Conservation (phyloP, 768 basidiomycete species). For the Tremella fuciformis region DNA sequence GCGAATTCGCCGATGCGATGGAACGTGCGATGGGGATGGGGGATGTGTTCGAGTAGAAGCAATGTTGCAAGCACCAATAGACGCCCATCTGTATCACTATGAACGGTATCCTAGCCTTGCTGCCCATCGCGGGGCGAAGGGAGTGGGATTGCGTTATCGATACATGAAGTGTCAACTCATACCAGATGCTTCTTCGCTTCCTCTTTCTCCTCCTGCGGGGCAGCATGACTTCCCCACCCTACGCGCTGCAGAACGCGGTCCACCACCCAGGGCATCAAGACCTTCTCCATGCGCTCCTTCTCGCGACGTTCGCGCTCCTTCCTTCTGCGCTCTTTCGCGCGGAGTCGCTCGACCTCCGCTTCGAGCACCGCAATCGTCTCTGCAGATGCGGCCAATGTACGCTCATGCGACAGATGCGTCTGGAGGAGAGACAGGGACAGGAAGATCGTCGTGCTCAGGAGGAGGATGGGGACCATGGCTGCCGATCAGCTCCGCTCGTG, state of each 20-base stretch:
- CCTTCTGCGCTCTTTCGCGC: conserved; percentile 17
- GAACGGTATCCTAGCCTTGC: too few species aligned
- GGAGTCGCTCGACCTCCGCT: conserved; percentile 29
- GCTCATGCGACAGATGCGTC: conserved; percentile 49
- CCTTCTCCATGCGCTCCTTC: conserved; percentile 42
- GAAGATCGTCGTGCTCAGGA: conserved; percentile 46
- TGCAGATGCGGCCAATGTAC: conserved; percentile 33
- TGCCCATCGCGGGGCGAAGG: too few species aligned
- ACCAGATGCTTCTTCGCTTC: too few species aligned
- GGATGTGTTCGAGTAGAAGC: not conserved
- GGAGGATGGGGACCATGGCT: conserved; percentile 46
- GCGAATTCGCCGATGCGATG: conserved; percentile 24
- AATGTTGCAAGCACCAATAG: too few species aligned
- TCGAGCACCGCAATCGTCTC: conserved; percentile 45
- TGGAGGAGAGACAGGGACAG: conserved; percentile 46
- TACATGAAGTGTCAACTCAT: too few species aligned
- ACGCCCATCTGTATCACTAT: too few species aligned
- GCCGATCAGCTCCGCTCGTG: not conserved
- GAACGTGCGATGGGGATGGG: conserved; percentile 11
- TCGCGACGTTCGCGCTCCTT: conserved; percentile 35
- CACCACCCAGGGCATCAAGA: conserved; percentile 43
- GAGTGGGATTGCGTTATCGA: too few species aligned
- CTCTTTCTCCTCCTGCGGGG: conserved; percentile 19
- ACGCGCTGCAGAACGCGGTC: conserved; percentile 43
- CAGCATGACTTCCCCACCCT: conserved; percentile 28